Evolutionary conservation across 495 filamentous ascomycete genomes (phyloP).

Genomic region (Neurospora tetraspora): DNA sequence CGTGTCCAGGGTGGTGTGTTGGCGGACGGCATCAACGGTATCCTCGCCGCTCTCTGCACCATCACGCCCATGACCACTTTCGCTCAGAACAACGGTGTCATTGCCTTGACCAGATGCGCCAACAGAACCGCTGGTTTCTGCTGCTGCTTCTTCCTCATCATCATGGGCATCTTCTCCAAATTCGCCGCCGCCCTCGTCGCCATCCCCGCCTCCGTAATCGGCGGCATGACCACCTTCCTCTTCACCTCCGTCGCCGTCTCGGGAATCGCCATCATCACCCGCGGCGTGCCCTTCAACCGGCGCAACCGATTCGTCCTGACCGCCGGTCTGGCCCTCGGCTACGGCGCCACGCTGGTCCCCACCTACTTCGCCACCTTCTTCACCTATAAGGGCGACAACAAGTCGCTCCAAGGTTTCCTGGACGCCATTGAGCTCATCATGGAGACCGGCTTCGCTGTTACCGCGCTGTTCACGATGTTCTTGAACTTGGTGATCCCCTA

Average conservation of each 20-base stretch:
- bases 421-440: conserved; percentile 75
- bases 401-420: conserved; percentile 62
- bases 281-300: conserved; percentile 63
- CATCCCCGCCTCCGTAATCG: conserved; percentile 71
- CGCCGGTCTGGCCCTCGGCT: conserved; percentile 63
- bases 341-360: conserved; percentile 74
- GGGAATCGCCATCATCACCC: conserved; percentile 74
- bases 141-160: conserved; percentile 64
- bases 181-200: conserved; percentile 82
- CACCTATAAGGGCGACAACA: conserved; percentile 58
- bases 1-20: conserved; percentile 85
- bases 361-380: conserved; percentile 71
- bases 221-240: conserved; percentile 90
- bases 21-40: conserved; percentile 73
- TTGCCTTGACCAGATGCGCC: conserved; percentile 78
- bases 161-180: conserved; percentile 88
- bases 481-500: conserved; percentile 65
- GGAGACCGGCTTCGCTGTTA: conserved; percentile 69
- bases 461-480: conserved; percentile 58
- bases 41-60: conserved; percentile 72
- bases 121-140: conserved; percentile 78
- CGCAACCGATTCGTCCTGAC: conserved; percentile 86
- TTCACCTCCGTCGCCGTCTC: conserved; percentile 79
- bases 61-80: conserved; percentile 74
- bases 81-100: conserved; percentile 86